Evolutionary conservation across 2,329 filamentous ascomycete genomes (phyloP).

Genomic region (Magnaporthiopsis poae): DNA sequence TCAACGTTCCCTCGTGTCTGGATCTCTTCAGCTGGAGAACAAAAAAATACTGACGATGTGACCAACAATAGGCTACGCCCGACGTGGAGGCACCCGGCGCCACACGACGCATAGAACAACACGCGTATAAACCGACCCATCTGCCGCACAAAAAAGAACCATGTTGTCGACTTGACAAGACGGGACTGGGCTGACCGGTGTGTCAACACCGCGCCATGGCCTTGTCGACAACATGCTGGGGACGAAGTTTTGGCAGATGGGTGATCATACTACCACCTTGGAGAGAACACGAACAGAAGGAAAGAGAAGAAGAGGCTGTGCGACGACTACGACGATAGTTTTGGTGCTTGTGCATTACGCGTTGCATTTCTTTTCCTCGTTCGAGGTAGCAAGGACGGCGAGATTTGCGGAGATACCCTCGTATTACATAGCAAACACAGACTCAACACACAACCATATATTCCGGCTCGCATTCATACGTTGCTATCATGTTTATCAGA

Average conservation of each 20-base stretch:
- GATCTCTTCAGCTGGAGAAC: not conserved
- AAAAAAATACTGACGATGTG: not conserved
- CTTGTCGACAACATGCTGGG: too few species aligned
- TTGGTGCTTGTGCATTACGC: not conserved
- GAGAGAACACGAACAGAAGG: too few species aligned
- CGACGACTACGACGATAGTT: not conserved
- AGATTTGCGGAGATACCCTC: too few species aligned
- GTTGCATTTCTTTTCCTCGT: not conserved
- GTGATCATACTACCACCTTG: too few species aligned
- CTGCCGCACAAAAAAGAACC: not conserved
- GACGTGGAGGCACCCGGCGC: conserved; percentile 1
- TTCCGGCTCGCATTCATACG: too few species aligned
- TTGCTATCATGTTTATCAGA: too few species aligned
- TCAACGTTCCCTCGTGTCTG: not conserved
- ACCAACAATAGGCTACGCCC: conserved; percentile 1
- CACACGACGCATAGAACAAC: conserved; percentile 3
- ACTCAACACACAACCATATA: too few species aligned
- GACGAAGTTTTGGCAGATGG: not conserved
- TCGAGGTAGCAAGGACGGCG: too few species aligned
- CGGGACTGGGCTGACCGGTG: not conserved
- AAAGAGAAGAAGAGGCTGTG: not conserved
- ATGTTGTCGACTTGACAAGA: conserved; percentile 1
- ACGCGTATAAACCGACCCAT: conserved; percentile 4
- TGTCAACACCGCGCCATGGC: too few species aligned
- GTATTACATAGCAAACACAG: too few species aligned